phyloP scores from a whole-genome alignment of 2,329 filamentous ascomycete genomes.

The Fusarium stilboides region DNA sequence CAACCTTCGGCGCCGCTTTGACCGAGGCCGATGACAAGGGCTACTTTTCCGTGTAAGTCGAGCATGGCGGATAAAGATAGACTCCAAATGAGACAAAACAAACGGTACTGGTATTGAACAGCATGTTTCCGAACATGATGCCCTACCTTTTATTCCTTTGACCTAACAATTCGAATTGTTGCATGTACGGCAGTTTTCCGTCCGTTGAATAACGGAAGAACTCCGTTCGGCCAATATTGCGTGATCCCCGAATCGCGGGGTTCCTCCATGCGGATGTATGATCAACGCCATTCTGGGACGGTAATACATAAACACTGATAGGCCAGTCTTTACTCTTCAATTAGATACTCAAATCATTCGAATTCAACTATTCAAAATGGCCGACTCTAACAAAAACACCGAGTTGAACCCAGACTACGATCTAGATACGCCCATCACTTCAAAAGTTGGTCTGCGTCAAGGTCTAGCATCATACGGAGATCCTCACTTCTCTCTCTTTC shows the following conservation, averaged over 20 bases:
- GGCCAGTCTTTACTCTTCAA: conserved; percentile 13
- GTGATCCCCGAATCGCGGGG: conserved; percentile 41
- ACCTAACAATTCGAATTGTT: background rate
- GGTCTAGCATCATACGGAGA: conserved; percentile 80
- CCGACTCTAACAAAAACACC: conserved; percentile 14
- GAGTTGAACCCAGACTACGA: conserved; percentile 70
- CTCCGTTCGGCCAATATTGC: conserved; percentile 38
- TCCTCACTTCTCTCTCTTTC: conserved; percentile 80
- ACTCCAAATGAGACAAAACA: background rate
- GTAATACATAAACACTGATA: conserved; percentile 47
- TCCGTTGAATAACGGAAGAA: background rate
- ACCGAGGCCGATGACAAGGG: conserved; percentile 63
- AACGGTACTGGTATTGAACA: too few species aligned
- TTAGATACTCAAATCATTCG: background rate
- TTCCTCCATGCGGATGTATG: conserved; percentile 29
- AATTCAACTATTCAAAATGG: conserved; percentile 25
- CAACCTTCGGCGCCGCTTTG: conserved; percentile 62
- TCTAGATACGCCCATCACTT: conserved; percentile 67
- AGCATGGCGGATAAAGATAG: conserved; percentile 49
- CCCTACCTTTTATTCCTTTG: background rate
- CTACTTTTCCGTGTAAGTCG: conserved; percentile 60
- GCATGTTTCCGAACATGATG: rapidly evolving
- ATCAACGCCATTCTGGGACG: conserved; percentile 32
- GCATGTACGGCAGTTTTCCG: conserved; percentile 1
- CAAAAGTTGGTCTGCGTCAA: conserved; percentile 70